Base-by-base conservation (phyloP, 139 green algal genomes). In the Ettlia oleoabundans region DNA sequence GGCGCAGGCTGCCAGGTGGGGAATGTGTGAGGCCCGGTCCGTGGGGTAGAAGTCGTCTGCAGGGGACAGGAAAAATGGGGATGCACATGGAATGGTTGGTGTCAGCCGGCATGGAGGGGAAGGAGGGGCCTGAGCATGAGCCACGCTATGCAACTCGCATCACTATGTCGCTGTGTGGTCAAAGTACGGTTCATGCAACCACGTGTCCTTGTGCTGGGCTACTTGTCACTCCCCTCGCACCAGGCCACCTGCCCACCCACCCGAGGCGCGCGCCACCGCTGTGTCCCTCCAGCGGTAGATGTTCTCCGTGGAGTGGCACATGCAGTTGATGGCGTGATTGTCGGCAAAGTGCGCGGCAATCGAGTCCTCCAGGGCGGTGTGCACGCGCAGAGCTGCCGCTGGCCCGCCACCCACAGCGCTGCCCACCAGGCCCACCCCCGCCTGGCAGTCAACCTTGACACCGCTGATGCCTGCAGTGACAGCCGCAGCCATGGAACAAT, bases 281-380 rank as follows among this genome's bases (percentile, higher is more conserved):
- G 73, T 89, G 71, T 71, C 66, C 15, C 24, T 77, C 78, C 82
- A 86, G 63, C 86, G 78, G 78, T 87, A 93, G 58, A 99, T 87
- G 90, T 98, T 98, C 70, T 99, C 96, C 3, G 93, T 98, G 51
- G 92, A 96, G 93, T 99, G 97, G 88, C 95, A 98, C 97, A 99
- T 99, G 96, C 97, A 99, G 88, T 98, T 98, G 87, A 99, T 99
- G 82, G 89, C 85, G 81, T 96, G 89, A 87, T 98, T 98, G 64
- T 55, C 76, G 1, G 15, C 41, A 52, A 82, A 82, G 91, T 96
- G 96, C 73, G 86, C 13, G 43, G 78, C 61, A 9, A 98, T 89
- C 52, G 86, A 94, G 53, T 82, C 72, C 90, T 99, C 94, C 83
- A 98, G 86, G 0, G 93, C 93, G 0, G 67, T 47, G 66, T 98